Evolutionary conservation across 2,329 filamentous ascomycete species (phyloP).

Genomic region (Verticillium dahliae): DNA sequence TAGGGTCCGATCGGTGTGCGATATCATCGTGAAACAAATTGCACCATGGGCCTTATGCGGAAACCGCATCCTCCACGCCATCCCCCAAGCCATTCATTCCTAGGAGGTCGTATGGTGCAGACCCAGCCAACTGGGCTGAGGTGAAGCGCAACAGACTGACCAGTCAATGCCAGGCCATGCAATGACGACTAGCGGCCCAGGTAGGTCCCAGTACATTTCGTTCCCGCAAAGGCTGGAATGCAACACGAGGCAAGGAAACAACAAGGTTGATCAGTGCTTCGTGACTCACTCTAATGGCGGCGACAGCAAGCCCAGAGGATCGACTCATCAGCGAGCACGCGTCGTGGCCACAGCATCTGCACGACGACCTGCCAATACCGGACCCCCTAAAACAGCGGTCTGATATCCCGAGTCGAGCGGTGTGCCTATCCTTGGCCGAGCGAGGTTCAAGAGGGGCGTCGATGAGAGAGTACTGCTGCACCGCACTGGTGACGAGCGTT

Average conservation of each 20-base stretch:
- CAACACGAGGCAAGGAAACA: no score
- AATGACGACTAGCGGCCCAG: no score
- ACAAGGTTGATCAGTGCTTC: neutral
- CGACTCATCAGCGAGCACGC: neutral
- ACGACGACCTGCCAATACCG: neutral
- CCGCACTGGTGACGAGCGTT: no score
- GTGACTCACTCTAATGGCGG: neutral
- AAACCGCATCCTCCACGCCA: neutral
- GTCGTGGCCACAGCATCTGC: neutral
- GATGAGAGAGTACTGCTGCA: no score
- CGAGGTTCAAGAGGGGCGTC: no score
- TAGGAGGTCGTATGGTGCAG: neutral
- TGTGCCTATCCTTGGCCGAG: no score
- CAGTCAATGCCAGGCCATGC: no score
- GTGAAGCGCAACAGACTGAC: no score
- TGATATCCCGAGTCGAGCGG: no score
- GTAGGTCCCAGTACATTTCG: no score
- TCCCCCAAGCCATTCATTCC: neutral
- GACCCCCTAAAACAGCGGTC: neutral
- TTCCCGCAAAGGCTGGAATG: no score
- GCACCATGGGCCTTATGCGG: neutral
- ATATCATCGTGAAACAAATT: neutral
- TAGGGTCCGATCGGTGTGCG: neutral
- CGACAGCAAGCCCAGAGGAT: no score
- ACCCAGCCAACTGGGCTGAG: neutral